Evolutionary conservation across 495 filamentous ascomycete species (phyloP).

Genomic region (Oleoguttula mirabilis): DNA sequence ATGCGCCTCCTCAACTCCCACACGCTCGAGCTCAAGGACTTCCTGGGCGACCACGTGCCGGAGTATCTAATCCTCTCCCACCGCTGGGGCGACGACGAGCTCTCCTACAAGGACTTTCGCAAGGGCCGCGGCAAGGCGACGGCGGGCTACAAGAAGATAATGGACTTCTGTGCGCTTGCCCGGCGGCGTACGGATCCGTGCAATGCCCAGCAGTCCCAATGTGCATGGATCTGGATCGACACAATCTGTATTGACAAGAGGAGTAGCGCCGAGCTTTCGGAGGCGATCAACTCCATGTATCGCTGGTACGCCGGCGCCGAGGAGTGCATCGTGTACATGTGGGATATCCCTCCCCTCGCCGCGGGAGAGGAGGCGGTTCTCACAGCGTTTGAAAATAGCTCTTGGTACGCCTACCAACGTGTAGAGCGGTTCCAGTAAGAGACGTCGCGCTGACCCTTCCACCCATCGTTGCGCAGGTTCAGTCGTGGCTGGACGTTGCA

Average conservation of each 20-base stretch:
- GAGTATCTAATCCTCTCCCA: slow-evolving; percentile 15
- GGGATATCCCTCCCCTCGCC: not conserved
- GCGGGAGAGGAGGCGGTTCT: not conserved
- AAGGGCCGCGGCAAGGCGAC: not conserved
- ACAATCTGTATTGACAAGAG: slow-evolving; percentile 20
- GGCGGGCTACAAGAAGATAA: not conserved
- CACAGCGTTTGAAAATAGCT: slow-evolving; percentile 2
- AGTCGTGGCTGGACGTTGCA: slow-evolving; percentile 16
- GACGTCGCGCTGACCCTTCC: no score
- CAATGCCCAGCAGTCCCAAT: not conserved
- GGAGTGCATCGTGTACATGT: slow-evolving; percentile 13
- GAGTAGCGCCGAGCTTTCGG: slow-evolving; percentile 15
- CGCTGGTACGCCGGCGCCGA: slow-evolving; percentile 11
- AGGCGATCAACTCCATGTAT: slow-evolving; percentile 21
- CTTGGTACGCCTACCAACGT: no score
- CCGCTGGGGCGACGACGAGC: slow-evolving; percentile 7
- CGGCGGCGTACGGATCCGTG: not conserved
- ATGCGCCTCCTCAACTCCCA: not conserved
- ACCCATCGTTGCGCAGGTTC: no score
- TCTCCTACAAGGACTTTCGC: slow-evolving; percentile 1
- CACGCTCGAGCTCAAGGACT: not conserved
- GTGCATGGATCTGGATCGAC: slow-evolving; percentile 14
- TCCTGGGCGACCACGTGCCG: not conserved
- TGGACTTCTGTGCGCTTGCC: not conserved
- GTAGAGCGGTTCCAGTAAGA: no score